Percentiles rank a stretch among this genome's conserved stretches.
phyloP scores from a whole-genome alignment of 345 rosid genomes.

The Citrus sp. region DNA sequence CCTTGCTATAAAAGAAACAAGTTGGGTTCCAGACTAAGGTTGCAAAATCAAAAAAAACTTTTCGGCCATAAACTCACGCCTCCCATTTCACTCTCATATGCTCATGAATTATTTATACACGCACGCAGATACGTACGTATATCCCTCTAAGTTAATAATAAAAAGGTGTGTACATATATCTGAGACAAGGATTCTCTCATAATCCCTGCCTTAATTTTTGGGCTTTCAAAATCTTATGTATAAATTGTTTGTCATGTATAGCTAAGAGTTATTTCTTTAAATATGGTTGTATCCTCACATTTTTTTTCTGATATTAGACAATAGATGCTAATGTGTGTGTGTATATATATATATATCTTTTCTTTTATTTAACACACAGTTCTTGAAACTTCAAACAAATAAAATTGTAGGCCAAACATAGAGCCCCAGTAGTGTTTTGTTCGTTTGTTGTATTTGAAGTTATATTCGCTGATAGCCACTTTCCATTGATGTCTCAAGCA shows the following conservation, averaged over 20 bases:
- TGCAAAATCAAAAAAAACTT: background rate
- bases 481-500: background rate
- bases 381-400: constrained; percentile 5
- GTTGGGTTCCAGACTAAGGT: background rate
- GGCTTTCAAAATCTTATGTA: too few species aligned
- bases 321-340: too few species aligned
- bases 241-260: too few species aligned
- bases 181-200: background rate
- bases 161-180: too few species aligned
- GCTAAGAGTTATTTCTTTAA: too few species aligned
- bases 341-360: too few species aligned
- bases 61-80: constrained; percentile 6
- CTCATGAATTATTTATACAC: background rate
- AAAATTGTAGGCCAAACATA: constrained; percentile 14
- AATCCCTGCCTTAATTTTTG: background rate
- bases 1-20: constrained; percentile 1
- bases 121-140: background rate
- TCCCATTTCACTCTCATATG: background rate
- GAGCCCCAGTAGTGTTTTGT: constrained; percentile 11
- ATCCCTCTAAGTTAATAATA: too few species aligned
- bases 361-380: background rate
- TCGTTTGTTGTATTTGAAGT: constrained; percentile 30
- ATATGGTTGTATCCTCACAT: too few species aligned
- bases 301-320: too few species aligned
- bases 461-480: constrained; percentile 24